phyloP scores from a whole-genome alignment of 768 basidiomycete genomes.

The Neoboletus brunneissimus region DNA sequence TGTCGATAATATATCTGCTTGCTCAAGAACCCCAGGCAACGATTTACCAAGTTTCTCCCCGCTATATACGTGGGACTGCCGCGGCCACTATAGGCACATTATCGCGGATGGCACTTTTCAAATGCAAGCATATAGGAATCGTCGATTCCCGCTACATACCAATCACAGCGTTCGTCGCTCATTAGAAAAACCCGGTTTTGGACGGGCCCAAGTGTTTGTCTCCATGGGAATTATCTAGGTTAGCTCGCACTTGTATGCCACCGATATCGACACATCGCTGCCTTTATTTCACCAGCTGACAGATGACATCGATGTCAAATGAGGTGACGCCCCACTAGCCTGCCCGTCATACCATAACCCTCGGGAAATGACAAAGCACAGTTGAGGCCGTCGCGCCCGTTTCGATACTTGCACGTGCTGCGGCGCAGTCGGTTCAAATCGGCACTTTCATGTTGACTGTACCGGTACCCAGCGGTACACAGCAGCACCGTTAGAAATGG shows the following conservation, averaged over 20 bases:
- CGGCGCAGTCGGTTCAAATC: too few relatives aligned
- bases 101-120: not conserved
- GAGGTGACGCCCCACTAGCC: too few relatives aligned
- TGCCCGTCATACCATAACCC: not conserved
- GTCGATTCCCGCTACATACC: not conserved
- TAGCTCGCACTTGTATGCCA: not conserved
- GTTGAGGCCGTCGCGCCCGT: too few relatives aligned
- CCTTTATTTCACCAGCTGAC: not conserved
- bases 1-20: not conserved
- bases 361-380: not conserved
- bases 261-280: not conserved
- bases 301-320: not conserved
- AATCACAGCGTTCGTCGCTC: not conserved
- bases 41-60: not conserved
- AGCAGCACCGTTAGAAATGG: not conserved
- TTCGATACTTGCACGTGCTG: too few relatives aligned
- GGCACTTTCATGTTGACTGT: too few relatives aligned
- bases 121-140: not conserved
- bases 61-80: not conserved
- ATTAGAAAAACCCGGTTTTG: not conserved
- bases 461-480: not conserved
- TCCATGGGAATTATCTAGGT: not conserved
- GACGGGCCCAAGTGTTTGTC: not conserved
- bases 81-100: not conserved
- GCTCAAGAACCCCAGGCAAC: not conserved